Base-by-base conservation (phyloP, 257 asterid species). In the Asclepias syriaca region DNA sequence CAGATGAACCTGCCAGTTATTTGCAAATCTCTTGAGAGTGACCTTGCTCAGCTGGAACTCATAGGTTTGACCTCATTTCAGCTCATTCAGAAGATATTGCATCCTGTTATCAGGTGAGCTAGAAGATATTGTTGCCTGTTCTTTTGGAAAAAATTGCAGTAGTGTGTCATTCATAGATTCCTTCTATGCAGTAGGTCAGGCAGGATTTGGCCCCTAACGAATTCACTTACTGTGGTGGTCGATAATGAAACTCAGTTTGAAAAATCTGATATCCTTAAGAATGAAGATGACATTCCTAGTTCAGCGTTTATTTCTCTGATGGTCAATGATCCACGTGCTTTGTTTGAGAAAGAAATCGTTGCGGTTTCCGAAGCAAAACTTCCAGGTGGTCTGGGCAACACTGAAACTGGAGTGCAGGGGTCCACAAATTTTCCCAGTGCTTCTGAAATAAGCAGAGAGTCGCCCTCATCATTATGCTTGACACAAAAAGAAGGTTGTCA, bases 21-120 rank as follows among this genome's bases (percentile, higher is more conserved):
- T 48, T 91, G 96, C 74, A 68, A 80, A 74, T 87, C 98, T 75
- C 95, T 87, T 55, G 93, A 82, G 82, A 90, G 88, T 19, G 88
- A 86, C 76, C 96, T 94, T 50, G 97, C 85, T 50, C 88, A 81
- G 77, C 57, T 94, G 76, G 97, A 94, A 79, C 74, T 94, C 78
- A 73, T 88, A n/a, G 97, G 97, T 75, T 78, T 85, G 29, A 80
- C 77, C 76, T 83, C 89, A 76, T 80, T 77, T 83, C 82, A 85
- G 56, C 87, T 93, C 85, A 86, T 93, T 74, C 83, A 83, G 80
- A 94, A 86, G 84, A 80, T 87, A 39, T 74, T 94, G 80, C 77
- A 74, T 58, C 97, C 92, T 87, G 73, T 69, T 74, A 74, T 60
- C 69, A 68, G 89, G 99, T 91, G 77, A 85, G 84, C 46, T 71